Evolutionary conservation across 2,329 filamentous ascomycete species (phyloP).

Genomic region (Chalara sp.): DNA sequence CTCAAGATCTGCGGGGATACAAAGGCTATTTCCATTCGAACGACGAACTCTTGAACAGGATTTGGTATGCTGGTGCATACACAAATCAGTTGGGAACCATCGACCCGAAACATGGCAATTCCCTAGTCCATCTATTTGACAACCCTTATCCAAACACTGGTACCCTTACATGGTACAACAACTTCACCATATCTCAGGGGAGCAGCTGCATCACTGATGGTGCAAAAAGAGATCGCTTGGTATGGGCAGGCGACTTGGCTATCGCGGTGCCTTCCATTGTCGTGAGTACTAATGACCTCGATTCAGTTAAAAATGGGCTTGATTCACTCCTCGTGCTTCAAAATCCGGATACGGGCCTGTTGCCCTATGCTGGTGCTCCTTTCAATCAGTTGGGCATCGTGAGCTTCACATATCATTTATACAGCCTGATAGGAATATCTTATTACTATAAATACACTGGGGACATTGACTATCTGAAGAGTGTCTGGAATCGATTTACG

Average conservation of each 20-base stretch:
- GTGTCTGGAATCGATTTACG: slow-evolving; percentile 41
- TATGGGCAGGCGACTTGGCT: slow-evolving; percentile 45
- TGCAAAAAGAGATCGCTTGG: slow-evolving; percentile 50
- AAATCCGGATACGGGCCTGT: slow-evolving; percentile 16
- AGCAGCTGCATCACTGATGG: slow-evolving; percentile 37
- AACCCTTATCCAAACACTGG: slow-evolving; percentile 33
- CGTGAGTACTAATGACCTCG: slow-evolving; percentile 47
- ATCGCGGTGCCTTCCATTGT: slow-evolving; percentile 47
- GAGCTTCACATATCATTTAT: slow-evolving; percentile 48
- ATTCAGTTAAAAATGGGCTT: slow-evolving; percentile 39
- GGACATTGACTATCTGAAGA: slow-evolving; percentile 40
- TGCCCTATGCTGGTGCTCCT: slow-evolving; percentile 21
- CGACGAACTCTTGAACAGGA: slow-evolving; percentile 43
- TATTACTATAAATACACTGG: slow-evolving; percentile 52
- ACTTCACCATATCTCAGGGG: background rate
- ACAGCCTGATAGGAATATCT: slow-evolving; percentile 51
- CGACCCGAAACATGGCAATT: slow-evolving; percentile 26
- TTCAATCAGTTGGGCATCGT: slow-evolving; percentile 23
- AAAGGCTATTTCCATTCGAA: slow-evolving; percentile 46
- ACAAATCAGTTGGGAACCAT: slow-evolving; percentile 29
- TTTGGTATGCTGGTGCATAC: slow-evolving; percentile 46
- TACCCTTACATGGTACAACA: slow-evolving; percentile 22
- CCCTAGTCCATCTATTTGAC: slow-evolving; percentile 22
- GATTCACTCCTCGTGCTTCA: slow-evolving; percentile 31
- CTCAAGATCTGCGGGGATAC: slow-evolving; percentile 38